phyloP scores from a whole-genome alignment of 257 asterid species.

The Nicotiana otophora region DNA sequence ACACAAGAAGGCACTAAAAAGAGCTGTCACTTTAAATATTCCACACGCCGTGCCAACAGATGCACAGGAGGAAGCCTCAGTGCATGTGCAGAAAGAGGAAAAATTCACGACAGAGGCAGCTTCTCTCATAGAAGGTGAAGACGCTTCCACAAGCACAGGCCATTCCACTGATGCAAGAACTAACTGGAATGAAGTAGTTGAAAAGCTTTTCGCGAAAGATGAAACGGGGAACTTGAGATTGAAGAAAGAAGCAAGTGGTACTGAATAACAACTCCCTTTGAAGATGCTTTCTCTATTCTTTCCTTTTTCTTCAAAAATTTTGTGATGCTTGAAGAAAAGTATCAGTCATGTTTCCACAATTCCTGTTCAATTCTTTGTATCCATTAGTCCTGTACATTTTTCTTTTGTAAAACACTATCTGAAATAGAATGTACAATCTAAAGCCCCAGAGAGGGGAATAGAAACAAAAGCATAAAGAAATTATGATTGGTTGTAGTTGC shows the following conservation, averaged over 20 bases:
- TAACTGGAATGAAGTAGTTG: conserved; percentile 65
- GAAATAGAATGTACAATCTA: not conserved
- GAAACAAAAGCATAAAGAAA: not conserved
- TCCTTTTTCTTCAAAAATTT: not conserved
- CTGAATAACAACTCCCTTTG: not conserved
- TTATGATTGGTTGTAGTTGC: not conserved
- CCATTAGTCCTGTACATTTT: not conserved
- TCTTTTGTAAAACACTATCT: not conserved
- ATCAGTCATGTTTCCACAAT: not conserved
- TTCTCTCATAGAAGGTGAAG: conserved; percentile 16
- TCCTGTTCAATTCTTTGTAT: not conserved
- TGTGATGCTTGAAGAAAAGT: not conserved
- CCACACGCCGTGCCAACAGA: conserved; percentile 57
- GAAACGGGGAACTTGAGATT: conserved; percentile 41
- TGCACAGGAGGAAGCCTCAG: conserved; percentile 25
- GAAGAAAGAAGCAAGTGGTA: conserved; percentile 25
- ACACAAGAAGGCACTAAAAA: conserved; percentile 85
- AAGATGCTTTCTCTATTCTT: not conserved
- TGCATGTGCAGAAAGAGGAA: conserved; percentile 13
- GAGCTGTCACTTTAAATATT: conserved; percentile 84
- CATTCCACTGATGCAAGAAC: conserved; percentile 32
- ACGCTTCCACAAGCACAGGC: conserved; percentile 20
- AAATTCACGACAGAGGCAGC: conserved; percentile 28
- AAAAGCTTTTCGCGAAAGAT: conserved; percentile 50
- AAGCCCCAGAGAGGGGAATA: not conserved